Evolutionary conservation across 192 early-diverging fungal species (phyloP).

Genomic region (Mortierella hygrophila): DNA sequence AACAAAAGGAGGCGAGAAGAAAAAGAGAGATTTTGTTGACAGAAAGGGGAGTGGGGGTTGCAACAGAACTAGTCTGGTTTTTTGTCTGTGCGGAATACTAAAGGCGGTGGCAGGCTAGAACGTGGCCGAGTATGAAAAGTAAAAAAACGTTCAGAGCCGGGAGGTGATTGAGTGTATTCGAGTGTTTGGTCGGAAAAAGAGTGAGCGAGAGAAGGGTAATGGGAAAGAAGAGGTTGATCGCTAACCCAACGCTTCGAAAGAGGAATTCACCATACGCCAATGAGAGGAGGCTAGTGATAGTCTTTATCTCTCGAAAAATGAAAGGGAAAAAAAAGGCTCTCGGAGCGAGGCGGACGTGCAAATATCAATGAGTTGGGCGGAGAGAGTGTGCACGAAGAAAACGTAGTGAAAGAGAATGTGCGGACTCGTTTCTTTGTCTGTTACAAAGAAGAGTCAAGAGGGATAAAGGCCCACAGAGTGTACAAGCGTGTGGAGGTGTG

Average conservation of each 20-base stretch:
- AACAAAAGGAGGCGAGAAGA: background rate
- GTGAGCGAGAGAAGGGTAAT: background rate
- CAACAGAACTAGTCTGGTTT: background rate
- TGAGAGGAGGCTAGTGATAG: background rate
- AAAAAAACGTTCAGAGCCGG: background rate
- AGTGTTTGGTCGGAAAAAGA: background rate
- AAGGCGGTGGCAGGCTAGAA: background rate
- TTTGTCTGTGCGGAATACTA: background rate
- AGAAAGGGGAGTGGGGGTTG: background rate
- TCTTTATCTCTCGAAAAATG: background rate
- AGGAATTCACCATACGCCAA: background rate
- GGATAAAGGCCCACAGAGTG: no score
- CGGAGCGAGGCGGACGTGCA: background rate
- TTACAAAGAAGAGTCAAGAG: no score
- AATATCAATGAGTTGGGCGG: background rate
- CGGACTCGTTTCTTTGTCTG: background rate
- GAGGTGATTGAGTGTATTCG: background rate
- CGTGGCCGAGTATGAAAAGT: background rate
- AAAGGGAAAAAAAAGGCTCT: background rate
- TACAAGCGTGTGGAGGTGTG: no score
- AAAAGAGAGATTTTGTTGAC: background rate
- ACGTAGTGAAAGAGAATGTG: background rate
- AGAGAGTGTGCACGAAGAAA: background rate
- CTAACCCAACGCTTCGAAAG: background rate
- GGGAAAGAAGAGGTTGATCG: background rate